A percentile compares a stretch with the other conserved stretches of the same genome.
These are phyloP conservation scores for Tremella fuciformis DNA, from an alignment of 768 basidiomycete species.

Conservation along the genomic window DNA sequence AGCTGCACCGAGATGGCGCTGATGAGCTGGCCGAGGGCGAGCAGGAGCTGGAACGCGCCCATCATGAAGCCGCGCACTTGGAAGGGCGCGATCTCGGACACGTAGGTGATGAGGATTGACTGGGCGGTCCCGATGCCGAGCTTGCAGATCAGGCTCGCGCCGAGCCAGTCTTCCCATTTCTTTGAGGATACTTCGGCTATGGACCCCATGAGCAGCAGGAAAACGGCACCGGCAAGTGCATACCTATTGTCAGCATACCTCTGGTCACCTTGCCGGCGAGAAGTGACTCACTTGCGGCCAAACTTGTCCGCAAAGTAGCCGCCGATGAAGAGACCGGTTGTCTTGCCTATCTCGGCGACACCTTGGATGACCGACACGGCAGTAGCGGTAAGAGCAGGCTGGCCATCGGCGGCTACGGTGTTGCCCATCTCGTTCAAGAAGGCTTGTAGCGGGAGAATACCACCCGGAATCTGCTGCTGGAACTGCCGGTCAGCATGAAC, in stretches of 20 bases:
- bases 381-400: constrained; percentile 21
- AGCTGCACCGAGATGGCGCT: constrained; percentile 18
- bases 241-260: constrained; percentile 2
- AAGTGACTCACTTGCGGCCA: constrained; percentile 27
- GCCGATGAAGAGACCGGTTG: constrained; percentile 26
- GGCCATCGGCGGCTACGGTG: constrained; percentile 16
- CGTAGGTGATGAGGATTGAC: constrained; percentile 26
- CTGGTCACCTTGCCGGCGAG: neutral
- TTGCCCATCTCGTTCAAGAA: constrained; percentile 26
- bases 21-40: constrained; percentile 24
- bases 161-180: constrained; percentile 19
- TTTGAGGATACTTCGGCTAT: neutral
- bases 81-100: constrained; percentile 30
- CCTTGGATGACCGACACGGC: constrained; percentile 30
- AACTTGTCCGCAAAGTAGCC: constrained; percentile 18
- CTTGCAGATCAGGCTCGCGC: constrained; percentile 15
- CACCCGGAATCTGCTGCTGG: constrained; percentile 27
- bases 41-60: constrained; percentile 19
- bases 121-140: constrained; percentile 28
- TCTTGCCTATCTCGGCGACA: constrained; percentile 29
- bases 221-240: no score
- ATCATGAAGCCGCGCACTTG: constrained; percentile 28
- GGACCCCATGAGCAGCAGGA: no score
- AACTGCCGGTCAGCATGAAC: constrained; percentile 5
- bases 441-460: constrained; percentile 22